These are phyloP conservation scores for Arachis stenosperma DNA, from an alignment of 306 rosid species.

Conservation along the genomic window DNA sequence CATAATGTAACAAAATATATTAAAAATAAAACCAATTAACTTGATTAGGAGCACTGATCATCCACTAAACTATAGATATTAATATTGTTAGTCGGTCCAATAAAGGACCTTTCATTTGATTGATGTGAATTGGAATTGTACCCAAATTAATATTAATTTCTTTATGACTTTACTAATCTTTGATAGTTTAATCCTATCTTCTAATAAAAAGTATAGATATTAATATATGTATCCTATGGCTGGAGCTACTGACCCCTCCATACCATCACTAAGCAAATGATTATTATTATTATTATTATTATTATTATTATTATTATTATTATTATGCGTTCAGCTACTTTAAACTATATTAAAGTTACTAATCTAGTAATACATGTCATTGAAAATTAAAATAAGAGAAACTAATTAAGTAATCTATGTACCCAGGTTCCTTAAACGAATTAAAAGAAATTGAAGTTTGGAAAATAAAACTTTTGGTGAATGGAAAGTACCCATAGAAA, in stretches of 20 bases:
- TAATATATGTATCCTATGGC: background rate
- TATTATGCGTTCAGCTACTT: constrained; percentile 6
- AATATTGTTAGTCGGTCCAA: constrained; percentile 37
- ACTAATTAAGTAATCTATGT: no score
- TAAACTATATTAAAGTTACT: background rate
- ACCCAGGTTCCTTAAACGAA: background rate
- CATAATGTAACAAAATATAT: constrained; percentile 5
- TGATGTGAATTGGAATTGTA: constrained; percentile 37
- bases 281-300: constrained; percentile 28
- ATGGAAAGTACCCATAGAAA: background rate
- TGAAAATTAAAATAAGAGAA: no score
- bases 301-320: constrained; percentile 22
- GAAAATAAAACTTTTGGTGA: constrained; percentile 3
- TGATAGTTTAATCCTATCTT: constrained; percentile 39
- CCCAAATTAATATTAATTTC: constrained; percentile 24
- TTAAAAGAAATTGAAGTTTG: constrained; percentile 16
- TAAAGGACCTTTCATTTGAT: constrained; percentile 33
- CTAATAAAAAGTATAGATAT: background rate
- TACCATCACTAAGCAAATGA: constrained; percentile 23
- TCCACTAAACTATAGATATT: constrained; percentile 30
- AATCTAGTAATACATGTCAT: constrained; percentile 2
- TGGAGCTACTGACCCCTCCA: constrained; percentile 11
- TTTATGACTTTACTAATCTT: constrained; percentile 37
- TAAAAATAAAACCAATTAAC: constrained; percentile 11
- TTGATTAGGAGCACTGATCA: constrained; percentile 33